A percentile compares a stretch with the other conserved stretches of the same genome.
Conservation (phyloP, 495 filamentous ascomycete species). For the Halenospora varia region DNA sequence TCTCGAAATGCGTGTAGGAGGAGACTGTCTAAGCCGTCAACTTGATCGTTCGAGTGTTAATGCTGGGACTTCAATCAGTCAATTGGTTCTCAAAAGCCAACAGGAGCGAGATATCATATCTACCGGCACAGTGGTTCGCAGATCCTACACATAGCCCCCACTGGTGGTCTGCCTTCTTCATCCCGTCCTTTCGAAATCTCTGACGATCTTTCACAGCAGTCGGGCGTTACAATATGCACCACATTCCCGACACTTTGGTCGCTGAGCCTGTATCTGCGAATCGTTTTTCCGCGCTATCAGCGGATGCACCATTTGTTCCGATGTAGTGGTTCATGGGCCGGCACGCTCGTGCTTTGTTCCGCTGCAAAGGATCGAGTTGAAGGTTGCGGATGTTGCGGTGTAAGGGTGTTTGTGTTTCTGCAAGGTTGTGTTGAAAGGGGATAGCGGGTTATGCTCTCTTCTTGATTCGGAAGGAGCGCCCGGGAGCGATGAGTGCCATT, state of each 20-base stretch:
- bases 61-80: too few species aligned
- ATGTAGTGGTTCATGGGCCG: background rate
- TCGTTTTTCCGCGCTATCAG: background rate
- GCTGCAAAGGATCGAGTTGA: background rate
- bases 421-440: background rate
- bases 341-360: background rate
- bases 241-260: background rate
- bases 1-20: too few species aligned
- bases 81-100: too few species aligned
- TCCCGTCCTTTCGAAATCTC: background rate
- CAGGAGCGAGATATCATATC: too few species aligned
- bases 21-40: too few species aligned
- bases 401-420: background rate
- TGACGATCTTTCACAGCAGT: background rate
- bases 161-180: too few species aligned
- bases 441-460: background rate
- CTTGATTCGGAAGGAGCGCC: background rate
- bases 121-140: too few species aligned
- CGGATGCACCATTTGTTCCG: background rate
- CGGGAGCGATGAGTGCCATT: too few species aligned
- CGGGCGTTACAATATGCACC: background rate
- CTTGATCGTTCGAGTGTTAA: too few species aligned
- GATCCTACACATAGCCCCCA: too few species aligned
- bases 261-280: background rate
- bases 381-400: background rate